These are phyloP conservation scores for Lagenidium giganteum DNA, from an alignment of 352 stramenopile species.

Conservation along the genomic window DNA sequence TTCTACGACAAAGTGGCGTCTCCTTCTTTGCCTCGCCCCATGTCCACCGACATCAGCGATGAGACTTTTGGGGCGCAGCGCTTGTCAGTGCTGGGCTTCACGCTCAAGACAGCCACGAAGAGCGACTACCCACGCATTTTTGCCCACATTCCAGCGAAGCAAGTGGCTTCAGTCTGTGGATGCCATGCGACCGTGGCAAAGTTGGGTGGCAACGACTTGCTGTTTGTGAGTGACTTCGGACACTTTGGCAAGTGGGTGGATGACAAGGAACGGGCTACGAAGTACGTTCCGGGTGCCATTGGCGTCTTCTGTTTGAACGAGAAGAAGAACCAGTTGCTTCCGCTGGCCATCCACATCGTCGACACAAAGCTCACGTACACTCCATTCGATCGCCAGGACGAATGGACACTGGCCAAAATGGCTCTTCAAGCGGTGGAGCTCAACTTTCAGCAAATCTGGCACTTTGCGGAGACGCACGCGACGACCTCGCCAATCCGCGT, in stretches of 20 bases:
- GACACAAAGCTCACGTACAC: conserved; percentile 3
- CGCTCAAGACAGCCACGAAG: no score
- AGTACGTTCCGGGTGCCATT: not conserved
- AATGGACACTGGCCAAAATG: conserved; percentile 10
- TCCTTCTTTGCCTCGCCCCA: conserved; percentile 6
- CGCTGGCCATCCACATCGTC: conserved; percentile 1
- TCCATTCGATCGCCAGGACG: not conserved
- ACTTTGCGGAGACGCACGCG: conserved; percentile 2
- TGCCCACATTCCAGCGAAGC: no score
- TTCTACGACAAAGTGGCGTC: no score
- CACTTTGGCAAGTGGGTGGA: conserved; percentile 28
- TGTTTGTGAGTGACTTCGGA: conserved; percentile 35
- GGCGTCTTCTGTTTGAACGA: conserved; percentile 7
- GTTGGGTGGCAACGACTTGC: conserved; percentile 14
- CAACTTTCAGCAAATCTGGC: conserved; percentile 8
- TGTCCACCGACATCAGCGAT: conserved; percentile 27
- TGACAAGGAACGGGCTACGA: not conserved
- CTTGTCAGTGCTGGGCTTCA: conserved; percentile 39
- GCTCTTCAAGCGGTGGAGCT: conserved; percentile 1
- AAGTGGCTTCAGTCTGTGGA: conserved; percentile 28
- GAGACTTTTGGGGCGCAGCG: conserved; percentile 28
- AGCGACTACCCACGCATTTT: no score
- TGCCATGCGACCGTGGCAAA: conserved; percentile 6
- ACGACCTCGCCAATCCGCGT: conserved; percentile 30
- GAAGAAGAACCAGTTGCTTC: not conserved